Base-by-base conservation (phyloP, 2,329 filamentous ascomycete species). In the Aaosphaeria pasadenensis region DNA sequence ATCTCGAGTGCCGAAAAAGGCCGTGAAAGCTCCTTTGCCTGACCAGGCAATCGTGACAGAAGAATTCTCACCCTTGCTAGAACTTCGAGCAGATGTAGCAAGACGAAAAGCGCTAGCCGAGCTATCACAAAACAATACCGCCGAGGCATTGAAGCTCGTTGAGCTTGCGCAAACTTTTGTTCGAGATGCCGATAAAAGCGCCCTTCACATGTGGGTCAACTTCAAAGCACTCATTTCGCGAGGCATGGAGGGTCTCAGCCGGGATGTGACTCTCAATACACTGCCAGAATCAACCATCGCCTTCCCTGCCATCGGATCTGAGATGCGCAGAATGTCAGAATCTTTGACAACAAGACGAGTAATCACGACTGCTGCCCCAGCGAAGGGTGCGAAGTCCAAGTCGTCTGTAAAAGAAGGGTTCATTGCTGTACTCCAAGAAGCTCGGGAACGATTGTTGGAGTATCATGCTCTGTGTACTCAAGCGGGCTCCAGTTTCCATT, bases 201-300 rank as follows among this genome's bases (percentile, higher is more conserved):
- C 73, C 36, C 71, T 83, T 48, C 80, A 84, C 41, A 61, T 62
- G 36, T 77, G 89, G 46, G 77, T 83, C 7, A 82, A 82, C 48
- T 88, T 87, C 17, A 83, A 83, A 46, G 83, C 86, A 41, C 79
- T 88, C 39, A 76, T 90, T 50, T 78, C 83, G 11, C 80, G 87
- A 66, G 87, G 85, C 52, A 77, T 87, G 59, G 82, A 86, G 42
- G 80, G 86, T 60, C 88, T 96, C 75, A 80, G 85, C 9, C 80
- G 81, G 4, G 89, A 96, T 68, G 86, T 91, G 3, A 87, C 94
- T 4, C 95, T 92, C 67, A 95, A 89, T 13, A 88, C 92, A 7
- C 80, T 97, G 11, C 89, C 92, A 41, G 94, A 99, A 60, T 96
- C 94, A 0, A 96, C 91, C 0, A 85, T 96, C 29, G 95, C 91